Evolutionary conservation across 345 rosid genomes (phyloP), one percentile per base, ranked within the genome.

Genomic region (Heritiera fomes): DNA sequence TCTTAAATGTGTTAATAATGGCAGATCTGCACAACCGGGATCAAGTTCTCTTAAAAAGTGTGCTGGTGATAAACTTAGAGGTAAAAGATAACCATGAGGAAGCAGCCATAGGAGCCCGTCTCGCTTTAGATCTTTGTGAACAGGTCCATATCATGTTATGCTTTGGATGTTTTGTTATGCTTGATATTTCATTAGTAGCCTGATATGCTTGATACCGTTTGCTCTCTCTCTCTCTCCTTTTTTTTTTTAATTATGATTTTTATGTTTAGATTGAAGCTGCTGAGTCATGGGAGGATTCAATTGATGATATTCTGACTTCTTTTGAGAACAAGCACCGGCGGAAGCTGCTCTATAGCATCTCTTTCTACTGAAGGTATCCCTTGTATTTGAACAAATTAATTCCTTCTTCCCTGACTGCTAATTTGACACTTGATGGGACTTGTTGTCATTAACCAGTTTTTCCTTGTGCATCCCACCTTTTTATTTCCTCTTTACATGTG

Each of bases 51-150:
- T 78, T 92, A 90, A 96, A 89, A 85, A 81, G 84, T 28, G 93
- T 91, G 41, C 86, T 96, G 75, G 90, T 95, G 78, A 92, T 95
- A 82, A 95, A 95, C 88, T 81, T 96, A 87, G 99, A 96, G 81
- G 99, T 96, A 60, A 96, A 95, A 88, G 99, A 95, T 76, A 95
- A 94, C 85, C 97, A 95, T 53, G 98, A 95, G 79, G 99, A 94
- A 85, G 99, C 99, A 60, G 98, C 99, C 17, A 74, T 87, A 7
- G 99, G 99, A 73, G 98, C 89, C 78, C 90, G 91, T 58, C 93
- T 92, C 47, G 84, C 97, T 59, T 86, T 92, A 79, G 98, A 95
- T 79, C 89, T 95, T 69, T 95, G 98, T 84, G 94, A 87, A 84
- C 93, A 90, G 92, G 97, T 92, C 52, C 69, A 71, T 59, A 20